Conservation (phyloP, 495 filamentous ascomycete species). For the Neurospora sp. region DNA sequence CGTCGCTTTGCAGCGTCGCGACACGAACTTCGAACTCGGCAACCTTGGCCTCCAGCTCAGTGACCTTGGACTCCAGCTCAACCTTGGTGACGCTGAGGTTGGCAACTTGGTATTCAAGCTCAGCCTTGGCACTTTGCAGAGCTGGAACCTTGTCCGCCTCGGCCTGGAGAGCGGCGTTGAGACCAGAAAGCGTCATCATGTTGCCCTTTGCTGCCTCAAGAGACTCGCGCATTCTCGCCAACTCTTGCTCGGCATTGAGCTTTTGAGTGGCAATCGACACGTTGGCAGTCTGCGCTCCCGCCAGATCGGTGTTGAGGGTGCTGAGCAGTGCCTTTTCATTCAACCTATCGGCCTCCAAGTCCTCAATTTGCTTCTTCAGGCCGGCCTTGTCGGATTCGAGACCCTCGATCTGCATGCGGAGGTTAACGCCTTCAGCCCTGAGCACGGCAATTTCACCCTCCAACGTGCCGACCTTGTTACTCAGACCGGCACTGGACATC, state of each 20-base stretch:
- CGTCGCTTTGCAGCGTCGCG: constrained; percentile 15
- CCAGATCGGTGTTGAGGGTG: constrained; percentile 21
- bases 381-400: constrained; percentile 26
- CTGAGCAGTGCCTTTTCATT: constrained; percentile 14
- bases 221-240: constrained; percentile 8
- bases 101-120: constrained; percentile 13
- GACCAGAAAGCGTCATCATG: constrained; percentile 16
- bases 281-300: constrained; percentile 22
- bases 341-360: constrained; percentile 10
- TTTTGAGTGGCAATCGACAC: constrained; percentile 23
- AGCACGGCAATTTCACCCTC: constrained; percentile 15
- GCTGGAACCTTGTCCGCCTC: constrained; percentile 17
- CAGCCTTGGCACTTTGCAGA: constrained; percentile 10
- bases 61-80: constrained; percentile 21
- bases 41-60: constrained; percentile 12
- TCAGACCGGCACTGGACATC: constrained; percentile 10
- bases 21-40: constrained; percentile 13
- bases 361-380: constrained; percentile 23
- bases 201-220: constrained; percentile 17
- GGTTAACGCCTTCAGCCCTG: constrained; percentile 9
- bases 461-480: constrained; percentile 9
- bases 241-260: constrained; percentile 16
- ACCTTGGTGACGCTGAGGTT: constrained; percentile 6
- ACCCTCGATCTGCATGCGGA: constrained; percentile 20
- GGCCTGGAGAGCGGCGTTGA: constrained; percentile 23